A percentile compares a stretch with the other conserved stretches of the same genome.
Evolutionary conservation across 345 rosid genomes (phyloP).

Genomic region (Barbarea vulgaris): DNA sequence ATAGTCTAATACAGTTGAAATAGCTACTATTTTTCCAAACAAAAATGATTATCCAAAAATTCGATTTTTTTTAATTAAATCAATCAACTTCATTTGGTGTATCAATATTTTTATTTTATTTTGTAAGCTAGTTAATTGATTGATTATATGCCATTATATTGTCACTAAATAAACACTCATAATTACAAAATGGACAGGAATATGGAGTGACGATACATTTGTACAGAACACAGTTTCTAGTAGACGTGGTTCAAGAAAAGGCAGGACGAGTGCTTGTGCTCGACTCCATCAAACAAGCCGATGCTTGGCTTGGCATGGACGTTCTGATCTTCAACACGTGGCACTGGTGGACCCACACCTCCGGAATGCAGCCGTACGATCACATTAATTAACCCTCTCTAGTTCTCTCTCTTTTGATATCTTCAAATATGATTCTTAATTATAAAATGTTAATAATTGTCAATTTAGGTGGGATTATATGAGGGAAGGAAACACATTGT

Average conservation of each 20-base stretch:
- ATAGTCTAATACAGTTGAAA: neutral
- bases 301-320: conserved; percentile 84
- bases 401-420: neutral
- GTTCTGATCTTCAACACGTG: conserved; percentile 83
- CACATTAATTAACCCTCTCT: neutral
- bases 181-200: conserved; percentile 45
- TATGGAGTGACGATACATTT: conserved; percentile 58
- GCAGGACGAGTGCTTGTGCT: conserved; percentile 66
- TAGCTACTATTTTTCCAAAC: neutral
- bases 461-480: conserved; percentile 72
- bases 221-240: conserved; percentile 64
- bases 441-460: neutral
- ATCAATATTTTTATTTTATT: neutral
- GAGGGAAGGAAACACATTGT: conserved; percentile 57
- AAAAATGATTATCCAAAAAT: neutral
- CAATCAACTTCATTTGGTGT: neutral
- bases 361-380: conserved; percentile 68
- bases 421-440: neutral
- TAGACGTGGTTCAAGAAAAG: conserved; percentile 56
- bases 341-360: conserved; percentile 97
- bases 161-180: neutral
- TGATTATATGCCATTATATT: neutral
- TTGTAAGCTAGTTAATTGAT: neutral
- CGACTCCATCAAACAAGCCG: conserved; percentile 66
- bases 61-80: neutral